These are phyloP conservation scores for Trametes gibbosa DNA, from an alignment of 768 basidiomycete species.

Conservation along the genomic window DNA sequence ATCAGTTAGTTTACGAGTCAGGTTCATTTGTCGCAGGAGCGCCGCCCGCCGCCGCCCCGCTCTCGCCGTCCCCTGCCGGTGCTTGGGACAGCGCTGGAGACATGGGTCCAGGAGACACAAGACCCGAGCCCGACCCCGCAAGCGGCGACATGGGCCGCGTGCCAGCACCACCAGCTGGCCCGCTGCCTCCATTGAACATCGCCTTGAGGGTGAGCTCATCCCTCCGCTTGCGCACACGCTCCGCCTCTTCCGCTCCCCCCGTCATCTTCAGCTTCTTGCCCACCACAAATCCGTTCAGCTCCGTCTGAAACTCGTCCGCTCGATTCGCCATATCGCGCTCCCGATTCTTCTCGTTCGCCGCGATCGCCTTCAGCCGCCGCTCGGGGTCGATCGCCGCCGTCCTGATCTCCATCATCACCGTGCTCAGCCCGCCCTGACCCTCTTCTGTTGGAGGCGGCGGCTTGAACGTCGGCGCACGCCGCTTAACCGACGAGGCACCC, in stretches of 20 bases:
- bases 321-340: slow-evolving; percentile 70
- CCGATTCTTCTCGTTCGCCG: slow-evolving; percentile 77
- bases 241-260: slow-evolving; percentile 88
- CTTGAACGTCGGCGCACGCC: slow-evolving; percentile 41
- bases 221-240: slow-evolving; percentile 81
- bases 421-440: slow-evolving; percentile 61
- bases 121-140: not conserved
- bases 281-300: slow-evolving; percentile 82
- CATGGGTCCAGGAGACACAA: not conserved
- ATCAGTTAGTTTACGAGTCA: no score
- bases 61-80: not conserved
- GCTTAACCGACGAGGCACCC: slow-evolving; percentile 40
- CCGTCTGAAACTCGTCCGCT: slow-evolving; percentile 81
- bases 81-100: not conserved
- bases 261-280: slow-evolving; percentile 93
- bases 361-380: slow-evolving; percentile 88
- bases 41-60: no score
- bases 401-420: slow-evolving; percentile 89
- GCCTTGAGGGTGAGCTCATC: slow-evolving; percentile 85
- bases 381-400: slow-evolving; percentile 81
- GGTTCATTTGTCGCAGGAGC: no score
- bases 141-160: slow-evolving; percentile 9
- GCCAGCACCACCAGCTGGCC: not conserved
- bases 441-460: slow-evolving; percentile 67
- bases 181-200: slow-evolving; percentile 60